Conservation (phyloP, 164 flowering plant genomes). For the Aristolochia fimbriata region DNA sequence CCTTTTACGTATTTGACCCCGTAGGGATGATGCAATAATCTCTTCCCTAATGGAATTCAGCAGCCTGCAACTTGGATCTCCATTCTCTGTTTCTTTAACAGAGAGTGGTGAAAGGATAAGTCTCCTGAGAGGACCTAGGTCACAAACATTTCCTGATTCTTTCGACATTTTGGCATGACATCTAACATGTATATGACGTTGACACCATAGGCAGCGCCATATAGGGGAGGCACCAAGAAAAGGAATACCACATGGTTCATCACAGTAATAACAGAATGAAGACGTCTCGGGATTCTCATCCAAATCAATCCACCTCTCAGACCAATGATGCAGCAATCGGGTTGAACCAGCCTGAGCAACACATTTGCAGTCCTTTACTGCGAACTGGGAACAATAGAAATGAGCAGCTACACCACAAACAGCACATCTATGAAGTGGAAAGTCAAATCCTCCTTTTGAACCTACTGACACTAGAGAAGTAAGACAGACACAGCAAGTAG, state of each 20-base stretch:
- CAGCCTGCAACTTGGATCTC: constrained; percentile 16
- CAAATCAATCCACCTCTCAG: constrained; percentile 55
- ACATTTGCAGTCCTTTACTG: constrained; percentile 69
- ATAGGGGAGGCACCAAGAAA: constrained; percentile 60
- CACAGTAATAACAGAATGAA: constrained; percentile 64
- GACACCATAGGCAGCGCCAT: constrained; percentile 85
- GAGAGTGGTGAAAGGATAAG: constrained; percentile 59
- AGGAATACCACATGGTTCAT: constrained; percentile 74
- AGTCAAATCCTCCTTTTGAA: constrained; percentile 21
- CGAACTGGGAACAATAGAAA: constrained; percentile 44
- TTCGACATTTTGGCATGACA: constrained; percentile 61
- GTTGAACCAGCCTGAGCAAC: constrained; percentile 44
- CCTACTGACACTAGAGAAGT: constrained; percentile 29
- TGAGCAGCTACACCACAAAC: constrained; percentile 77
- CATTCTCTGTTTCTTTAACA: constrained; percentile 38
- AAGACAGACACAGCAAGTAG: constrained; percentile 63
- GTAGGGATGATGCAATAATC: constrained; percentile 40
- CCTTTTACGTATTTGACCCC: constrained; percentile 45
- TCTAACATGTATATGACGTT: constrained; percentile 64
- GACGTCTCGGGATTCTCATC: constrained; percentile 56
- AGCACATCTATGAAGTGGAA: constrained; percentile 51
- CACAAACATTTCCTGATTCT: constrained; percentile 67
- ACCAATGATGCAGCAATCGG: constrained; percentile 71
- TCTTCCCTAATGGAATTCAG: constrained; percentile 40
- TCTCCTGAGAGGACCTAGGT: constrained; percentile 62